Base-by-base conservation (phyloP, 441 rosid species). In the Euphorbia corollata region DNA sequence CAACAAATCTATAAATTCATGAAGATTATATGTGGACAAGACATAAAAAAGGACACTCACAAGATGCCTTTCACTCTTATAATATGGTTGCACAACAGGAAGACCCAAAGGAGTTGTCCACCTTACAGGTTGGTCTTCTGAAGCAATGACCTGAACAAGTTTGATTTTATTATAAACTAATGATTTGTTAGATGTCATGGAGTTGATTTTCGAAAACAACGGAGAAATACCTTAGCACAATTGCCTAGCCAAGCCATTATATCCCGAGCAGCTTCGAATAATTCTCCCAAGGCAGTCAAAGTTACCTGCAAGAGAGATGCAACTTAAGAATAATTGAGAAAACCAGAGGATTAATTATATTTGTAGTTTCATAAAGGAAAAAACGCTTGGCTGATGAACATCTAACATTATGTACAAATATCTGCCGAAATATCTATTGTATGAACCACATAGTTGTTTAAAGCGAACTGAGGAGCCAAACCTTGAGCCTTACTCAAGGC, bases 61-160 rank as follows among this genome's bases (percentile, higher is more conserved):
- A 68, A 84, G 80, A 83, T 85, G 93, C 56, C 93, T 74, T 81
- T 86, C 85, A 71, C 76, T 81, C 80, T 87, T 89, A 68, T 76
- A 88, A 74, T 93, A 93, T 12, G 99, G 99, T 78, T 93, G 99
- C 74, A 93, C 86, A 66, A 93, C 96, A 43, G 97, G 99, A 72
- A 93, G 99, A 56, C 99, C 99, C 47, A 93, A 84, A 63, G 97
- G 97, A n/a, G 99, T 91, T 63, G 84, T 83, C 99, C 99, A 91
- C 68, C 75, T 84, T 62, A 93, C 97, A 34, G 99, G 86, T 74
- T 91, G 87, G 71, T 86, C 91, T 69, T 86, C 93, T 9, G 91
- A 79, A 63, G 99, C 92, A 23, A 93, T 82, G 61, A 93, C 79
- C 99, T 93, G 79, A 39, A 74, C 47, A 30, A 59, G 56, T 74